A percentile compares a stretch with the other conserved stretches of the same genome.
Conservation (phyloP, 2,329 filamentous ascomycete species). For the Cladorrhinum sp. region DNA sequence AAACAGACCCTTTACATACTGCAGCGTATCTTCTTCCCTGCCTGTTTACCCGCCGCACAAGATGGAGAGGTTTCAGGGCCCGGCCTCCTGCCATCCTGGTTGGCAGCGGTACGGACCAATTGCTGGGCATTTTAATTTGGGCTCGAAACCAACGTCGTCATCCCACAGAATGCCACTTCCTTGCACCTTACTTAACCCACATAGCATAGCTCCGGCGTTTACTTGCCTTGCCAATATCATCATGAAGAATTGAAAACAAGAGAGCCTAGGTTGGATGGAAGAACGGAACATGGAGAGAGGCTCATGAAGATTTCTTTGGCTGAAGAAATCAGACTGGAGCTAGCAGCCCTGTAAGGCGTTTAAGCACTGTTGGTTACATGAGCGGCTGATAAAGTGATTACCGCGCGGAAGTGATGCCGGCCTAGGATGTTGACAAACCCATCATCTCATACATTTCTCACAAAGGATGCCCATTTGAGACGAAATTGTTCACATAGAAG, state of each 20-base stretch:
- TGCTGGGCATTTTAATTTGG: slow-evolving; percentile 25
- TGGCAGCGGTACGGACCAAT: slow-evolving; percentile 22
- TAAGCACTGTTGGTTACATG: neutral
- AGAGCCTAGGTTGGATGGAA: neutral
- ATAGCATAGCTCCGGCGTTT: slow-evolving; percentile 1
- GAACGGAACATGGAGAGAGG: neutral
- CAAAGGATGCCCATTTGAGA: neutral
- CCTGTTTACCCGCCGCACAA: slow-evolving; percentile 11
- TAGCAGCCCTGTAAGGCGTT: neutral
- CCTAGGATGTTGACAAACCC: too few relatives aligned
- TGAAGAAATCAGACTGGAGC: neutral
- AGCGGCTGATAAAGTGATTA: neutral
- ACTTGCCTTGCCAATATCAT: neutral
- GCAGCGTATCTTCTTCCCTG: neutral
- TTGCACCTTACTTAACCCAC: slow-evolving; percentile 10
- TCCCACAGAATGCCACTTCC: slow-evolving; percentile 22
- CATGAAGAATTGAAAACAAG: neutral
- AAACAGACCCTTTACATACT: slow-evolving; percentile 3
- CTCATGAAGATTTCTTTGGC: neutral
- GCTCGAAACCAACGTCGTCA: slow-evolving; percentile 30
- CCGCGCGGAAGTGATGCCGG: too few relatives aligned
- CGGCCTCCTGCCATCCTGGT: slow-evolving; percentile 12
- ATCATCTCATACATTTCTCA: neutral
- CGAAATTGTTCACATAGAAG: neutral
- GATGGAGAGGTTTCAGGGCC: slow-evolving; percentile 26